These are phyloP conservation scores for Cadophora luteo-olivacea DNA, from an alignment of 2,329 filamentous ascomycete genomes.

Conservation along the genomic window DNA sequence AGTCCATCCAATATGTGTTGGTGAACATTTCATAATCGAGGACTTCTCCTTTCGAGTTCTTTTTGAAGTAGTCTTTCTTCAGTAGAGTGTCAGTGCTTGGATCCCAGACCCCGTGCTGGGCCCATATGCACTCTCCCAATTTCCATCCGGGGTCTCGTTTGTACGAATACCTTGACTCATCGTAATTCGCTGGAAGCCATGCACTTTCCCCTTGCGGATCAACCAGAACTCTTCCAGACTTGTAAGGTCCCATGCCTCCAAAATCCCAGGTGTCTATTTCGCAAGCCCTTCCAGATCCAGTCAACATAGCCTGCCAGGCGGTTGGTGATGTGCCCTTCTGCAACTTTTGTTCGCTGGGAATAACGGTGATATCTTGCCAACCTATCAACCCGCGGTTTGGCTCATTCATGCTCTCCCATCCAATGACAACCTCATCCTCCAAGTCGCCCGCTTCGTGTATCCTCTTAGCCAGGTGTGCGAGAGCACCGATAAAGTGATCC, in stretches of 20 bases:
- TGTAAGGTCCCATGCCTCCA: constrained; percentile 89
- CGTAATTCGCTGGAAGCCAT: constrained; percentile 84
- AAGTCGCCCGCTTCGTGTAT: constrained; percentile 92
- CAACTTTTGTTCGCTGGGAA: constrained; percentile 86
- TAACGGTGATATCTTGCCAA: constrained; percentile 77
- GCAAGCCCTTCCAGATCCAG: constrained; percentile 87
- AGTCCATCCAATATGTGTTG: constrained; percentile 88
- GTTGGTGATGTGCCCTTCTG: constrained; percentile 94
- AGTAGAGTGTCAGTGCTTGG: constrained; percentile 76
- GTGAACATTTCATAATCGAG: constrained; percentile 88
- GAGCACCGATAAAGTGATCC: constrained; percentile 81
- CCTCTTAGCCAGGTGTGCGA: constrained; percentile 78
- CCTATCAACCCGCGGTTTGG: constrained; percentile 89
- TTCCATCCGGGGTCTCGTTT: constrained; percentile 88
- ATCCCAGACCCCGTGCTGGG: constrained; percentile 96
- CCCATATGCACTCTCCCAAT: constrained; percentile 94
- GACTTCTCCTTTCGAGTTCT: constrained; percentile 76
- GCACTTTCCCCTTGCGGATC: constrained; percentile 86
- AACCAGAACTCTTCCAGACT: constrained; percentile 80
- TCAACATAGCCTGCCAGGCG: constrained; percentile 91
- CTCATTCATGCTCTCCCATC: constrained; percentile 97
- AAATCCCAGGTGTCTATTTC: constrained; percentile 95
- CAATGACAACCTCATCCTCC: constrained; percentile 85
- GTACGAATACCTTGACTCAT: constrained; percentile 90
- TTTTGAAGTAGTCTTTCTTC: constrained; percentile 86